These are phyloP conservation scores for Chlorella ohadii DNA, from an alignment of 139 green algal species.

Conservation along the genomic window DNA sequence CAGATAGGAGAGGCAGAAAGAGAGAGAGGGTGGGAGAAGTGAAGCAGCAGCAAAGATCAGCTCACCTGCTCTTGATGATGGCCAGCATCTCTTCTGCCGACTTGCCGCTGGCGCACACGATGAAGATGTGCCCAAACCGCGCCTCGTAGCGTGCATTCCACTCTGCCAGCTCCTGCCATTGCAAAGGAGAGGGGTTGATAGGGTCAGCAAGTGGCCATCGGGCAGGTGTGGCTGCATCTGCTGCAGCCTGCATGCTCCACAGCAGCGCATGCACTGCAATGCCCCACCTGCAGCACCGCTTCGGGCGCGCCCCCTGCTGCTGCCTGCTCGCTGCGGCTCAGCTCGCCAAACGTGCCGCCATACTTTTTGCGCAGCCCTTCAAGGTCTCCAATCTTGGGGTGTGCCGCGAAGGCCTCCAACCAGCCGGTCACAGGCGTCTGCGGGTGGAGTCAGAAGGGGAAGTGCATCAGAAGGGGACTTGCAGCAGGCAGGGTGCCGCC, in stretches of 20 bases:
- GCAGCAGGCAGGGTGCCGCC: not conserved
- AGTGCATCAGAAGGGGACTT: not conserved
- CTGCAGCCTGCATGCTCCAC: too few species aligned
- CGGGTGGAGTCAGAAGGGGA: too few species aligned
- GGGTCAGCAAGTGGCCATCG: not conserved
- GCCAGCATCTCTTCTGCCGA: slow-evolving; percentile 71
- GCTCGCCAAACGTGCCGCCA: slow-evolving; percentile 42
- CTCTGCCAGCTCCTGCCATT: slow-evolving; percentile 60
- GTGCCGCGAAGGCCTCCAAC: slow-evolving; percentile 89
- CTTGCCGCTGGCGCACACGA: slow-evolving; percentile 90
- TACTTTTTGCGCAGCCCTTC: slow-evolving; percentile 42
- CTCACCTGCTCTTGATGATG: slow-evolving; percentile 58
- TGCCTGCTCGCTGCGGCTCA: slow-evolving; percentile 74
- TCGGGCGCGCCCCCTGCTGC: slow-evolving; percentile 6
- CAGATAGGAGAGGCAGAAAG: too few species aligned
- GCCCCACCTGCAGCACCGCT: not conserved
- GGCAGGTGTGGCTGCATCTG: too few species aligned
- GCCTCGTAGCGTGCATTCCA: slow-evolving; percentile 84
- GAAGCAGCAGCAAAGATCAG: too few species aligned
- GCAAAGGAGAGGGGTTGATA: not conserved
- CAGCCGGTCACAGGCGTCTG: slow-evolving; percentile 70
- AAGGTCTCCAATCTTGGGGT: slow-evolving; percentile 90
- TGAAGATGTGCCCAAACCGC: slow-evolving; percentile 94
- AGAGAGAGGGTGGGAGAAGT: too few species aligned
- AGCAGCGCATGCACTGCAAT: too few species aligned